Base-by-base conservation (phyloP, 208 protist genomes). In the Tritrichomonas musculus region DNA sequence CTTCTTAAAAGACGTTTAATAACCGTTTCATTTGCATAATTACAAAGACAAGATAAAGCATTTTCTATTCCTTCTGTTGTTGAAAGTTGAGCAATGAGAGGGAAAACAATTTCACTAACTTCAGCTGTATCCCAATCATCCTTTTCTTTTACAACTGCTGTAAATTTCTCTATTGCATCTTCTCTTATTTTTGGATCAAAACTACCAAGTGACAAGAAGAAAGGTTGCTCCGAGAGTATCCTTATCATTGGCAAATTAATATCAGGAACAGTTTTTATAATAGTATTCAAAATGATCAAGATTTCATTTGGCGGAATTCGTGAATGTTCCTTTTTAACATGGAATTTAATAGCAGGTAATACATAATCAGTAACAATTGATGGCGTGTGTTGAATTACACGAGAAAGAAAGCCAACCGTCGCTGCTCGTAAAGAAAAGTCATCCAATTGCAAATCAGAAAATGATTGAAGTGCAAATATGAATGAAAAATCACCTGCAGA, bases 381-480 rank as follows among this genome's bases (percentile, higher is more conserved):
- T 39, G 77, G 47, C 20, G 13, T 14, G 33, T 88, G 14, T 11
- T 53, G 25, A 20, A 88, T 88, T 22, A 88, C 41, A 39, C 77
- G 20, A 17, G 47, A 55, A 4, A 88, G 5, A 50, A 88, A 88
- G 2, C 77, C 77, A 39, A 49, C 25, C 4, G 77, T 47, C 39
- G 77, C 41, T n/a, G 44, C 27, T 20, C 47, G 77, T 20, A 88
- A 30, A 39, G 8, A 17, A 36, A 88, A 88, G 13, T 88, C 77
- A 57, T 53, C 39, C 3, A 88, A 44, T 30, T 88, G 77, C 17
- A 88, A 33, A 60, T 88, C 77, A 88, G 77, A 41, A 36, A 88
- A 88, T 39, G 77, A 44, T 57, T 88, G 77, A 27, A 88, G n/a
- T 20, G 77, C 77, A 57, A 88, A 88, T 22, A 88, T 47, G 30